Base-by-base conservation (phyloP, 345 rosid genomes). In the Leavenworthia alabamica region DNA sequence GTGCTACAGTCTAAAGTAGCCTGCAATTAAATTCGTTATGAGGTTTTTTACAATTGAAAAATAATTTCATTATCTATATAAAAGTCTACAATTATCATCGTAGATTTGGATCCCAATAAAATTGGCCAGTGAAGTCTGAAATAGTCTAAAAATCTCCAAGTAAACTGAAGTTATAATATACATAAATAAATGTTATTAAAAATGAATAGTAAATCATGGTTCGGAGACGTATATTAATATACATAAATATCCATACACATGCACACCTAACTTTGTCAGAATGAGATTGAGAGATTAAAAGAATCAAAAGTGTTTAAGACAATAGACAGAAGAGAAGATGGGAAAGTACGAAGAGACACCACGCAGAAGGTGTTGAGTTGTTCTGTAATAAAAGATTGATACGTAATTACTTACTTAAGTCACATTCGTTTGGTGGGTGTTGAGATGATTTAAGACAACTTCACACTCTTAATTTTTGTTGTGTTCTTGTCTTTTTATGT, bases 351-450 rank as follows among this genome's bases (percentile, higher is more conserved):
- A 45, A 56, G 64, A 56, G 8, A 48, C 15, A 32, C 67, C 67
- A 68, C 56, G 48, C 73, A 52, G 33, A 69, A 53, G 12, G 50
- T 3, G 36, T 36, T 46, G 19, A 20, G 50, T 53, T 12, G 59
- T 53, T 64, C 40, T 52, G 69, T 54, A 36, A 20, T 62, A 15
- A 7, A 36, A 69, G 68, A 49, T 60, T 52, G 41, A 62, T 45
- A 70, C 74, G 74, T 45, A 61, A 70, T 61, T 20, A 44, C 62
- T 65, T 54, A 32, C 56, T 60, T 36, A 60, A 53, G 36, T 48
- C 49, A 20, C 44, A 54, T 62, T 53, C 35, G 31, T 51, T 68
- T 68, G 67, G 67, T 62, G 42, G 57, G 11, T 29, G 68, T 61
- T 70, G 56, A 70, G 68, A 69, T 53, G 12, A 37, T 42, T 54